Evolutionary conservation across 2,329 filamentous ascomycete genomes (phyloP).

Genomic region (Alternaria ethzedia): DNA sequence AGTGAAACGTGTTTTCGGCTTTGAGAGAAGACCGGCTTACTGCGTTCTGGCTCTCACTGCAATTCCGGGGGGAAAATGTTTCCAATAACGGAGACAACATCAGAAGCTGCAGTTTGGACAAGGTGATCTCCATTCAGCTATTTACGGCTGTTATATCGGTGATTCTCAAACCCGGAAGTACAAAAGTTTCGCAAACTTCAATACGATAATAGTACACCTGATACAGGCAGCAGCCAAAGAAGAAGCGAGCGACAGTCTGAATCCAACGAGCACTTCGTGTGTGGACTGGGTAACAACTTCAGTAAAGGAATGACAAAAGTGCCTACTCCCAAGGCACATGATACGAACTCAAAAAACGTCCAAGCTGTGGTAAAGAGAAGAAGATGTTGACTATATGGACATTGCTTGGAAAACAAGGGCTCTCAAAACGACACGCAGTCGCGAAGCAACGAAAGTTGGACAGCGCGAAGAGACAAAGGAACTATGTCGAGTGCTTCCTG

Average conservation of each 20-base stretch:
- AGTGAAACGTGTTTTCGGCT: too few species aligned
- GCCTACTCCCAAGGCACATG: neutral
- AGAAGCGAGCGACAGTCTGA: conserved; percentile 3
- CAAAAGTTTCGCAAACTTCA: neutral
- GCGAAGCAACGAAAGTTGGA: neutral
- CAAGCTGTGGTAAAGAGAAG: neutral
- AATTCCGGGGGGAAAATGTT: too few species aligned
- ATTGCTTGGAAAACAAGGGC: neutral
- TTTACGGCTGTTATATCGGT: neutral
- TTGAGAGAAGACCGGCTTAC: too few species aligned
- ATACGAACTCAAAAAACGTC: neutral
- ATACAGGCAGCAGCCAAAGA: neutral
- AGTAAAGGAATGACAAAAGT: neutral
- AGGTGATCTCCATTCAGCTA: neutral
- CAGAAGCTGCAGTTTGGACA: too few species aligned
- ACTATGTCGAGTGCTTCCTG: neutral
- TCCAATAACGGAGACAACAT: too few species aligned
- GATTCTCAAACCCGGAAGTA: neutral
- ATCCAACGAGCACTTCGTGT: conserved; percentile 17
- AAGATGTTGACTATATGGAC: conserved; percentile 2
- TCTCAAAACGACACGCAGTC: neutral
- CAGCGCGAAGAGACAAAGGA: neutral
- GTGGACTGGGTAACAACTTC: conserved; percentile 9
- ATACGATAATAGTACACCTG: neutral
- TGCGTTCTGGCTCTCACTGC: too few species aligned